Evolutionary conservation across 2,329 filamentous ascomycete genomes (phyloP), one percentile per base, ranked within the genome.

Genomic region (Tolypocladium tropicale): DNA sequence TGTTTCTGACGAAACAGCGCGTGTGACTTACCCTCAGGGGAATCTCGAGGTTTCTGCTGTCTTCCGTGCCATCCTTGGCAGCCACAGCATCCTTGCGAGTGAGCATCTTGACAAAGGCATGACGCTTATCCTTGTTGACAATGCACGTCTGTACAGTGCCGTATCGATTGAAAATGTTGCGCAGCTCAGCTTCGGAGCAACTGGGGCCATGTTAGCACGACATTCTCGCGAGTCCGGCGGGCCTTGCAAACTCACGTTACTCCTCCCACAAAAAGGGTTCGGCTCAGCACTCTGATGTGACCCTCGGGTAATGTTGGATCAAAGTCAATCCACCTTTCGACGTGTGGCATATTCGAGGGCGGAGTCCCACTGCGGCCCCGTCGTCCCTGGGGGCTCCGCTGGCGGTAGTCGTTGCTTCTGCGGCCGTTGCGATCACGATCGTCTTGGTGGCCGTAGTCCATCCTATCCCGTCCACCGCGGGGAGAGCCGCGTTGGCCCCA

Each of bases 71-170:
- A 39, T 88, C 83, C 69, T 95, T 95, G 53, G 94, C 94, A 59
- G 71, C 77, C 57, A 95, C 81, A 16, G 94, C 93, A 71, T 96
- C 90, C 59, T 84, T 80, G 39, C 95, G 90, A 60, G 84, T 94
- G 62, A 94, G 82, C 94, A 99, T 99, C 75, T 99, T 99, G 66
- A 99, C 93, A 70, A 99, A 99, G 6, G 94, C 94, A 72, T 99
- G 94, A 21, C 94, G 89, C 75, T 97, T 99, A 67, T 99, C 94
- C 66, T 90, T 88, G 75, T 99, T 97, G 62, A 96, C 92, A 62
- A 99, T 99, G 73, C 93, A 97, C 1, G 93, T 96, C 72, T 99
- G 94, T 4, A 99, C 94, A 54, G 85, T 78, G 57, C 94, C 94
- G 67, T 86, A 96, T 50, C 84, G 84, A 65, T 77, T 79, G 71